phyloP scores from a whole-genome alignment of 2,329 filamentous ascomycete genomes.

The Passalora sequoiae region DNA sequence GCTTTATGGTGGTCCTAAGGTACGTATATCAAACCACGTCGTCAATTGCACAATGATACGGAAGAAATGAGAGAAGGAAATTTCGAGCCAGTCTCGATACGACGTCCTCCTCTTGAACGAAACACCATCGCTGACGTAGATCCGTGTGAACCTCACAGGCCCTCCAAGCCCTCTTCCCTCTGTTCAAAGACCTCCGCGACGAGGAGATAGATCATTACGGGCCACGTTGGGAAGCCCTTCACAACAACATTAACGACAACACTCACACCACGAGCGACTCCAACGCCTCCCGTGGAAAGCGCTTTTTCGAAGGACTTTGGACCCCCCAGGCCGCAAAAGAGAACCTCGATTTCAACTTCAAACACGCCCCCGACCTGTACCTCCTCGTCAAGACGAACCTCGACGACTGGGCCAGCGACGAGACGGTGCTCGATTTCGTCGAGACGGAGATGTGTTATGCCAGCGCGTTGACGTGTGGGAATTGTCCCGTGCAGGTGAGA shows the following conservation, averaged over 20 bases:
- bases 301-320: conserved; percentile 13
- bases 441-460: conserved; percentile 15
- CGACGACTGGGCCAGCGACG: conserved; percentile 7
- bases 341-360: conserved; percentile 14
- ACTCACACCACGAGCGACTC: not conserved
- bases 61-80: too few relatives aligned
- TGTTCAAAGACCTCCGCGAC: conserved; percentile 14
- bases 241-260: not conserved
- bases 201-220: conserved; percentile 15
- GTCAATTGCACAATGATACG: too few relatives aligned
- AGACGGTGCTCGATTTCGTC: conserved; percentile 5
- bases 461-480: conserved; percentile 13
- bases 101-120: too few relatives aligned
- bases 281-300: too few relatives aligned
- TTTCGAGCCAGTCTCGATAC: too few relatives aligned
- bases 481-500: too few relatives aligned
- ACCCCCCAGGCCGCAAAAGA: not conserved
- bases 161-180: conserved; percentile 10
- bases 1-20: conserved; percentile 12
- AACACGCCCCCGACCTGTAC: conserved; percentile 12
- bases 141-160: too few relatives aligned
- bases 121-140: too few relatives aligned
- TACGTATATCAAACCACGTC: too few relatives aligned
- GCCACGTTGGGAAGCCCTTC: too few relatives aligned
- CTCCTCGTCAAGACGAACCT: conserved; percentile 7